Base-by-base conservation (phyloP, 2,329 filamentous ascomycete genomes). In the Arthrinium puccinioides region DNA sequence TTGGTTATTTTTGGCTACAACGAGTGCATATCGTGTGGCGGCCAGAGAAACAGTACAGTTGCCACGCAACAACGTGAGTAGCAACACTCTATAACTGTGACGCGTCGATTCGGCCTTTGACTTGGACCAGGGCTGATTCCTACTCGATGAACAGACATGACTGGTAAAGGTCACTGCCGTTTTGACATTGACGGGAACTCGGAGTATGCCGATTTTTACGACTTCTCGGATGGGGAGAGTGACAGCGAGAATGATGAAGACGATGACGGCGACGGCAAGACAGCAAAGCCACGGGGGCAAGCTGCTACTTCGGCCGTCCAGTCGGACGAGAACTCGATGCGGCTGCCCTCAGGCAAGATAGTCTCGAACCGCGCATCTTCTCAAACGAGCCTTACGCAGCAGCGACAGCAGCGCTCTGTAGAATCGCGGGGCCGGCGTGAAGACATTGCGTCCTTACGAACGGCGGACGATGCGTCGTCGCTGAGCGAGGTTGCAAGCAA, bases 131-230 rank as follows among this genome's bases (percentile, higher is more conserved):
- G n/a, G n/a, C n/a, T n/a, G n/a, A n/a, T n/a, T n/a, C n/a, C n/a
- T n/a, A n/a, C n/a, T n/a, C n/a, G n/a, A n/a, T n/a, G n/a, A n/a
- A n/a, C 11, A 37, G 38, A 74, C 37, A 74, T 74, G 70, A 45
- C 53, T 0, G 60, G 53, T 3, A 72, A 68, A 32, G 63, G 66
- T 0, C 69, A 74, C 39, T 74, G 70, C 45, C 60, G 52, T 16
- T 54, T 72, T 25, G 56, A 69, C 21, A 45, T 65, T 1, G 37
- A 51, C 0, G 48, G 52, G 3, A 57, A 53, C n/a, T 54, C 57
- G 0, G 64, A 69, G 28, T 60, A 57, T 10, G 46, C 51, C 18
- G 62, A 67, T 3, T 68, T 69, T 36, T 70, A 64, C 36, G 55
- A 66, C 9, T 47, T 57, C 7, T 38, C 35, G 11, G 39, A 41